Percentiles rank a stretch among this genome's conserved stretches.
These are phyloP conservation scores for Candida manassasensis DNA, from an alignment of 805 yeast genomes.

Conservation along the genomic window DNA sequence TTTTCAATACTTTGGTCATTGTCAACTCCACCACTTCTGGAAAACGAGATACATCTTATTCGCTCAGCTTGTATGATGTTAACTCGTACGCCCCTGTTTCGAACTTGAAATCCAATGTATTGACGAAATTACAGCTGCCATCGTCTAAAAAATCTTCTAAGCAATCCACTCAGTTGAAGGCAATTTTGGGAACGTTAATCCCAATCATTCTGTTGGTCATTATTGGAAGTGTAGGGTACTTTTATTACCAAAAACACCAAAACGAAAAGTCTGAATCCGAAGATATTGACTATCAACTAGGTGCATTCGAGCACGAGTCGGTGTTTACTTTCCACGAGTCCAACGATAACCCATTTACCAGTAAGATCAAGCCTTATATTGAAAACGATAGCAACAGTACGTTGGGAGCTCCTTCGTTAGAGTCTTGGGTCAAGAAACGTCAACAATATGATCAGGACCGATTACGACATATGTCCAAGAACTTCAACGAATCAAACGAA, in stretches of 20 bases:
- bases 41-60: conserved; percentile 24
- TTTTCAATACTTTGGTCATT: conserved; percentile 48
- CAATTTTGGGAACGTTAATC: conserved; percentile 34
- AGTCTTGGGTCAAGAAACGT: conserved; percentile 50
- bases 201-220: conserved; percentile 21
- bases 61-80: conserved; percentile 39
- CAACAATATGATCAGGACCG: conserved; percentile 36
- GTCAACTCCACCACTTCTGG: conserved; percentile 22
- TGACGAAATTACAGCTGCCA: conserved; percentile 1
- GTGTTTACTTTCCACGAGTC: conserved; percentile 5
- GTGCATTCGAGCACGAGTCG: conserved; percentile 14
- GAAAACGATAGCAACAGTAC: conserved; percentile 32
- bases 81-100: conserved; percentile 28
- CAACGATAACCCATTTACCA: conserved; percentile 3
- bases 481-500: conserved; percentile 29
- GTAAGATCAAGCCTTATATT: conserved; percentile 3
- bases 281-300: conserved; percentile 23
- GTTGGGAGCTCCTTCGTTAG: conserved; percentile 44
- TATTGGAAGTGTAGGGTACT: conserved; percentile 12
- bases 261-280: conserved; percentile 15
- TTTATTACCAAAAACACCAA: conserved; percentile 17
- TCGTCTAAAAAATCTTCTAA: background rate
- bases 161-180: conserved; percentile 17
- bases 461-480: conserved; percentile 13
- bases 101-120: conserved; percentile 15